These are phyloP conservation scores for Mangifera indica DNA, from an alignment of 345 rosid species.

Conservation along the genomic window DNA sequence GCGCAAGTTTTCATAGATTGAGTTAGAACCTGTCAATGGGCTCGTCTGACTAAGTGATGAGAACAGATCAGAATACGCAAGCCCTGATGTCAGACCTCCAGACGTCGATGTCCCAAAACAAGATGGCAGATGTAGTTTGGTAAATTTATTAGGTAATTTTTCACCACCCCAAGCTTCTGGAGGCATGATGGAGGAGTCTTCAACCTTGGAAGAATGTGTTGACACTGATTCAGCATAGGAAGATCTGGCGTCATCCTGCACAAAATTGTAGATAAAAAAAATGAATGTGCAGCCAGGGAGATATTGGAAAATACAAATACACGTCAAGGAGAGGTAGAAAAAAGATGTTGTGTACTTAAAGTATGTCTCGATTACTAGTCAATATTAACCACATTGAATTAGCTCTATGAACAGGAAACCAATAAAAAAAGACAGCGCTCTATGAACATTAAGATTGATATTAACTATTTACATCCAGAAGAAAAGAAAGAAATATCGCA, in stretches of 20 bases:
- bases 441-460: neutral
- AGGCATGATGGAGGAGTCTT: slow-evolving; percentile 77
- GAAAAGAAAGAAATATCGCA: neutral
- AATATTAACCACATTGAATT: neutral
- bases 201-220: slow-evolving; percentile 61
- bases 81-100: slow-evolving; percentile 56
- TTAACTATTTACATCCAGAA: neutral
- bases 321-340: neutral
- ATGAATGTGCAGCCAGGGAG: too few relatives aligned
- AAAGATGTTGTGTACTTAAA: neutral
- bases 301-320: neutral
- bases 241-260: slow-evolving; percentile 64
- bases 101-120: slow-evolving; percentile 55
- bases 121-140: slow-evolving; percentile 60
- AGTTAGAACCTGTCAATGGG: slow-evolving; percentile 38
- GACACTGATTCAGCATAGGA: slow-evolving; percentile 45
- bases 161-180: slow-evolving; percentile 99
- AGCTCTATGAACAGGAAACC: too few relatives aligned
- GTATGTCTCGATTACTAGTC: too few relatives aligned
- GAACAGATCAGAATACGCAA: slow-evolving; percentile 59
- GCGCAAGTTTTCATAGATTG: slow-evolving; percentile 44
- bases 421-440: too few relatives aligned
- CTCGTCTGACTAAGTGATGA: slow-evolving; percentile 50
- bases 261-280: neutral
- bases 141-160: slow-evolving; percentile 65